Base-by-base conservation (phyloP, 208 protist species). In the Trypanosoma platydactyli region DNA sequence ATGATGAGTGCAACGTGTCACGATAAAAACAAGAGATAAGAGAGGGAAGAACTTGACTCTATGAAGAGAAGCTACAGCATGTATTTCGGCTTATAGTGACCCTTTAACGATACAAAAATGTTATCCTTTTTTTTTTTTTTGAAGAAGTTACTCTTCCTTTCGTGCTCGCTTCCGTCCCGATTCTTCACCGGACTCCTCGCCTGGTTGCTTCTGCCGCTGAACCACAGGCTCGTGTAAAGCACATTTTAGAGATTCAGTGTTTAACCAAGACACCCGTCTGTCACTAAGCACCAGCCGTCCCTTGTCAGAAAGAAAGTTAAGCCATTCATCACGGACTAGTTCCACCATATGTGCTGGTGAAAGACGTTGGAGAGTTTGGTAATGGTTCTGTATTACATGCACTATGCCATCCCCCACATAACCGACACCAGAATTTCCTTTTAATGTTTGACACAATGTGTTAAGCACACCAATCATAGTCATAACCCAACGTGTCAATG, bases 271-370 rank as follows among this genome's bases (percentile, higher is more conserved):
- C 25, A 30, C 38, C 9, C 45, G 22, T 6, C 46, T 41, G 33
- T 3, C 24, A 16, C 45, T 42, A 48, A 62, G 24, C 7, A 38
- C 20, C 16, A 18, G 44, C 48, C 38, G 51, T 38, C 64, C 64
- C 11, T 71, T 60, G 52, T 22, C 12, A n/a, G 48, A 68, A 54
- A 75, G 53, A 48, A 75, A 68, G 35, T 75, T 55, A 48, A 63
- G 42, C 69, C 69, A 68, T 16, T 24, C 60, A 48, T 68, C 35
- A 27, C 41, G 41, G 27, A 75, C 55, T 50, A 68, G 20, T 27
- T 75, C 62, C n/a, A 20, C 38, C 52, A 64, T 25, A 15, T 22
- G 50, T n/a, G 25, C 1, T 11, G 69, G 52, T 15, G 69, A 57
- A 5, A 64, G 30, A 42, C 55, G 30, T 35, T 58, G 62, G n/a